Evolutionary conservation across 1,284 basidiomycete genomes (phyloP), one percentile per base, ranked within the genome.

Genomic region (Hymenochaete sp.): DNA sequence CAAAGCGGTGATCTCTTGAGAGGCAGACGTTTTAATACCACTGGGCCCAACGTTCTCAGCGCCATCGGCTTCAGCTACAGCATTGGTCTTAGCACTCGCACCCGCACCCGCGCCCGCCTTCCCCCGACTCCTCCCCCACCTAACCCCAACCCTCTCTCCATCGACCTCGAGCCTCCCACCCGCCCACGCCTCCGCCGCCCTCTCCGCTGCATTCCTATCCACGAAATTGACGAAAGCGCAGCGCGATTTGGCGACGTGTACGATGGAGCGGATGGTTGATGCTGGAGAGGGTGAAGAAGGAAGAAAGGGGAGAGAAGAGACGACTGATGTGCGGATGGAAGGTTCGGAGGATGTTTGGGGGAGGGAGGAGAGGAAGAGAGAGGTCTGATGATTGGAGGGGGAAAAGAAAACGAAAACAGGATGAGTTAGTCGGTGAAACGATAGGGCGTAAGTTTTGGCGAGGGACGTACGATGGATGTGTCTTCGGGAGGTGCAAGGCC

Each of bases 191-290:
- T 84, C 75, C 0, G 93, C 93, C 0, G 89, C 92, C 6, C 69
- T 65, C 62, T 99, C 96, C 10, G 96, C 93, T 13, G 77, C 70
- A 2, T 71, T 59, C 22, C 96, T 75, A 46, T 85, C 79, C 49
- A 72, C 79, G 67, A 98, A 98, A 62, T 97, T 97, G 48, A 98
- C 75, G 62, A 99, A 99, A 0, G 95, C 95, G 64, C 92, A 97
- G 64, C 91, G 75, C 49, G 84, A 80, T 62, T 89, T 88, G 27
- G 78, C 76, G 4, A 97, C 87, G 55, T 95, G 79, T 1, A 95
- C 89, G 14, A 97, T 67, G 9, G 83, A 91, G 60, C 82, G 87
- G 52, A 98, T 65, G 56, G 27, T 5, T 4, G 10, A 29, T 11
- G 43, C 43, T 16, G 14, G 14, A 13, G 43, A 35, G 11, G 36